A percentile compares a stretch with the other conserved stretches of the same genome.
phyloP scores from a whole-genome alignment of 345 rosid species.

The Fremontodendron californicum region DNA sequence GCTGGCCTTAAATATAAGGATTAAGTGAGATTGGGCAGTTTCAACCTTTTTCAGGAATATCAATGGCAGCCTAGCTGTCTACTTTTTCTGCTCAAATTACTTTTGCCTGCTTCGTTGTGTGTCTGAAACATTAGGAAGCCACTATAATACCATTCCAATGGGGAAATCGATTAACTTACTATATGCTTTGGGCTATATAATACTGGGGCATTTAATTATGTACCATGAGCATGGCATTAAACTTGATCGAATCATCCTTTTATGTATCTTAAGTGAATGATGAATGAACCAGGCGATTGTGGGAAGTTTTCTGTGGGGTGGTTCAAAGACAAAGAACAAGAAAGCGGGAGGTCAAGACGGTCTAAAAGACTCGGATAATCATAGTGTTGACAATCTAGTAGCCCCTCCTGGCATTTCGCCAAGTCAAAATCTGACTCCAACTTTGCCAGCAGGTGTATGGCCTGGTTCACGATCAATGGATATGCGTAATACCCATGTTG shows the following conservation, averaged over 20 bases:
- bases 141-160: neutral
- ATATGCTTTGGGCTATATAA: neutral
- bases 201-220: neutral
- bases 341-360: conserved; percentile 45
- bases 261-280: neutral
- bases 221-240: neutral
- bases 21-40: neutral
- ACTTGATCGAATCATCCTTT: neutral
- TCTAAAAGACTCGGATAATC: conserved; percentile 40
- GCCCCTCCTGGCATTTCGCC: conserved; percentile 28
- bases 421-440: conserved; percentile 57
- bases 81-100: neutral
- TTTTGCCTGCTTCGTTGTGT: neutral
- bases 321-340: conserved; percentile 69
- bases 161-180: neutral
- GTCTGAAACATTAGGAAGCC: neutral
- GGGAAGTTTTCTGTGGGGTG: conserved; percentile 87
- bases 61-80: neutral
- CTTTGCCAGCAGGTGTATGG: conserved; percentile 63
- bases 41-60: neutral
- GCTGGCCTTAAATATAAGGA: neutral
- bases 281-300: conserved; percentile 56
- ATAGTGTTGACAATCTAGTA: conserved; percentile 36
- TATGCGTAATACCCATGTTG: conserved; percentile 59
- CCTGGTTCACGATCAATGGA: conserved; percentile 67